Conservation (phyloP, 2,329 filamentous ascomycete species). For the Botryotinia narcissicola region DNA sequence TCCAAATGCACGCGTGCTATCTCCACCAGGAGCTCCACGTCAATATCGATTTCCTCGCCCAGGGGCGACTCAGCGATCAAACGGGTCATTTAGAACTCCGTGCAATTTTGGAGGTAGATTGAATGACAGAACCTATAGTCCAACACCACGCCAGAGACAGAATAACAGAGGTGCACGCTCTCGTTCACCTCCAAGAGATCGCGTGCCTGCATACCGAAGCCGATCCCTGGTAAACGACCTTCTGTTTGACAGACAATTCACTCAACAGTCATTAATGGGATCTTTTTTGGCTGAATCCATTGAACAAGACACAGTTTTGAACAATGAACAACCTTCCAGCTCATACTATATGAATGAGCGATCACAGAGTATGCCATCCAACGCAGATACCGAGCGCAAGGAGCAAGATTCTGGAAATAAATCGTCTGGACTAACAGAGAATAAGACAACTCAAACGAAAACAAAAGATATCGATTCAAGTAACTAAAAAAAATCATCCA, state of each 20-base stretch:
- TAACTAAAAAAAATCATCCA: neutral
- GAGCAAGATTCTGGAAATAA: neutral
- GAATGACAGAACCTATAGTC: accelerated
- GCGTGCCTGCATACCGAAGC: neutral
- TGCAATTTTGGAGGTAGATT: neutral
- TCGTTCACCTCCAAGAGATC: neutral
- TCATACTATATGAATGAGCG: too few species aligned
- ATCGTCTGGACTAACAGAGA: accelerated
- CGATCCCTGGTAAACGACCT: neutral
- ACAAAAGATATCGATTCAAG: neutral
- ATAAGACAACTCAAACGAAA: accelerated
- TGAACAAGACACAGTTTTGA: accelerated
- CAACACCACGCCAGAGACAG: accelerated
- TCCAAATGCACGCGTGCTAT: neutral
- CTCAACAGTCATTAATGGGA: too few species aligned
- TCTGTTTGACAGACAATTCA: too few species aligned
- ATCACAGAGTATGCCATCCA: neutral
- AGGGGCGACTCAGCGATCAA: neutral
- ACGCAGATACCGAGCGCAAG: neutral
- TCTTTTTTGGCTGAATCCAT: neutral
- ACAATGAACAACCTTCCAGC: accelerated
- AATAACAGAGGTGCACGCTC: neutral
- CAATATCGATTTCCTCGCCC: neutral
- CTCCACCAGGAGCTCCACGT: neutral
- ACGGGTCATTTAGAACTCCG: neutral